Percentiles rank a stretch among this genome's conserved stretches.
Evolutionary conservation across 2,329 filamentous ascomycete genomes (phyloP).

Genomic region (Allantophomopsis lycopodina): DNA sequence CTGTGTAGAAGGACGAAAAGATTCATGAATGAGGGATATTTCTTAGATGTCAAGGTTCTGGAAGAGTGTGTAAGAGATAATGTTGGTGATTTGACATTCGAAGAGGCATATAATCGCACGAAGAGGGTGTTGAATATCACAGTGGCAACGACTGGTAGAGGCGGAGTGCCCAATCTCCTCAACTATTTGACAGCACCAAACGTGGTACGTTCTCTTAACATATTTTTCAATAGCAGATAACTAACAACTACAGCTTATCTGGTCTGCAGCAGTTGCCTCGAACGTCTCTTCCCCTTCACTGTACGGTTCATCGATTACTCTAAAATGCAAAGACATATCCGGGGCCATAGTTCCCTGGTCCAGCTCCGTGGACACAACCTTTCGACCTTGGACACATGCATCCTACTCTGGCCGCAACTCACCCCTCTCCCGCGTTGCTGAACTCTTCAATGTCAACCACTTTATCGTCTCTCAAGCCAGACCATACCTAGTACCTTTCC

Average conservation of each 20-base stretch:
- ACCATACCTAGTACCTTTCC: constrained; percentile 77
- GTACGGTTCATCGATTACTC: constrained; percentile 32
- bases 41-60: constrained; percentile 69
- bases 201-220: constrained; percentile 47
- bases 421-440: constrained; percentile 45
- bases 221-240: not conserved
- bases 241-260: constrained; percentile 30
- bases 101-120: constrained; percentile 78
- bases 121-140: constrained; percentile 88
- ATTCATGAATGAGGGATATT: constrained; percentile 65
- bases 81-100: constrained; percentile 81
- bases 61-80: constrained; percentile 77
- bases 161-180: constrained; percentile 68
- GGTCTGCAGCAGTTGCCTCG: constrained; percentile 44
- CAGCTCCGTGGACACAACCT: constrained; percentile 30
- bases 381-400: constrained; percentile 38
- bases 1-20: constrained; percentile 51
- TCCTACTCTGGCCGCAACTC: constrained; percentile 40
- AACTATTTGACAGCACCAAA: constrained; percentile 92
- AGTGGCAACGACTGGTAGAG: constrained; percentile 60
- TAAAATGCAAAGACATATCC: constrained; percentile 49
- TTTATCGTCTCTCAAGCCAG: constrained; percentile 89
- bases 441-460: constrained; percentile 68
- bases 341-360: constrained; percentile 47
- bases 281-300: constrained; percentile 34